phyloP scores from a whole-genome alignment of 2,329 filamentous ascomycete genomes.

The Clarireedia homoeocarpa region DNA sequence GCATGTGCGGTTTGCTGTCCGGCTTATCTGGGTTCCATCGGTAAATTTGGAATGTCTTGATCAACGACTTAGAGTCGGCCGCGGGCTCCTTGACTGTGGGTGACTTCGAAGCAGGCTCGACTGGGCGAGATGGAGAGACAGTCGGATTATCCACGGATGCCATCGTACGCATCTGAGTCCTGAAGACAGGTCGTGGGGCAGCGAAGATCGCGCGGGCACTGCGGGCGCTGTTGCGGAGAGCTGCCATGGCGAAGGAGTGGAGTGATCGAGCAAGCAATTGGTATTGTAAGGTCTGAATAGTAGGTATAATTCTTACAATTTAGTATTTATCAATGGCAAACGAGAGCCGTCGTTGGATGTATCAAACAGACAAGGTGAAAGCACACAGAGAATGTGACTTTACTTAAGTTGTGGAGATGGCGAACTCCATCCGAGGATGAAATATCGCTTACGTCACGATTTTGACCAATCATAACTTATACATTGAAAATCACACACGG shows the following conservation, averaged over 20 bases:
- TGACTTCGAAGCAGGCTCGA: slow-evolving; percentile 18
- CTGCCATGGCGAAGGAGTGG: slow-evolving; percentile 9
- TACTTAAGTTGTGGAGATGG: slow-evolving; percentile 8
- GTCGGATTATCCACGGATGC: slow-evolving; percentile 8
- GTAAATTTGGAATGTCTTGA: slow-evolving; percentile 98
- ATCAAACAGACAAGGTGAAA: neutral
- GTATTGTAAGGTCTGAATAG: neutral
- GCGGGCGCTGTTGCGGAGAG: slow-evolving; percentile 12
- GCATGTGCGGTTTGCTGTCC: slow-evolving; percentile 88
- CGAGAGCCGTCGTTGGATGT: neutral
- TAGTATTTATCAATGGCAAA: neutral
- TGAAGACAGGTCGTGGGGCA: slow-evolving; percentile 9
- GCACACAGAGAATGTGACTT: neutral
- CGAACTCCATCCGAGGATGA: slow-evolving; percentile 3
- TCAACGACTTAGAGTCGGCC: slow-evolving; percentile 54
- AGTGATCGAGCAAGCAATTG: neutral
- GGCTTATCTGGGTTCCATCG: slow-evolving; percentile 95
- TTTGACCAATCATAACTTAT: slow-evolving; percentile 1
- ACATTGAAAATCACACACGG: slow-evolving; percentile 7
- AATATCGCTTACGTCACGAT: slow-evolving; percentile 7
- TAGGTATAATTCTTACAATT: slow-evolving; percentile 2
- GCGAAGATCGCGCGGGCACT: slow-evolving; percentile 11
- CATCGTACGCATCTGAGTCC: slow-evolving; percentile 13
- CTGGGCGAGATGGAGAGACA: slow-evolving; percentile 12
- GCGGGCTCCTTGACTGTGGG: slow-evolving; percentile 34